Base-by-base conservation (phyloP, 116 monocot genomes). In the Posidonia oceanica region DNA sequence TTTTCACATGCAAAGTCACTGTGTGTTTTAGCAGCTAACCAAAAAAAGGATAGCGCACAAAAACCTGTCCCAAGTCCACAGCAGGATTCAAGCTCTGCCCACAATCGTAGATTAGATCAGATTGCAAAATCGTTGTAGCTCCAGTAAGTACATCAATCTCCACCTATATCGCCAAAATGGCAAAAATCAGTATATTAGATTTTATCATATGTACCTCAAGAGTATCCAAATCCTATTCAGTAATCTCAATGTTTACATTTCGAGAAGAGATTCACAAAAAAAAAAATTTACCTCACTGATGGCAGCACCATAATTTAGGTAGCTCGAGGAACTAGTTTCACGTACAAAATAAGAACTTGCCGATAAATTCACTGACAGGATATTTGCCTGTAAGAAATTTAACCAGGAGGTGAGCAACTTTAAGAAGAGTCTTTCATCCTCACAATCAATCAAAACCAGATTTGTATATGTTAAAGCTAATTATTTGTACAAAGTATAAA, bases 81-180 rank as follows among this genome's bases (percentile, higher is more conserved):
- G 95, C 95, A 61, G 95, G 91, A 67, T 95, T 95, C 61, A 95
- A 80, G 73, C 95, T 95, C 77, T 81, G 80, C 13, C 95, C 95
- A 80, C 95, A 91, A 55, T 95, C 95, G 69, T 95, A 95, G 3
- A 68, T 81, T 53, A 95, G 72, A 79, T 95, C 88, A 39, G 86
- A 81, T n/a, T 68, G 70, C 71, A 95, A 77, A 76, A 95, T 88
- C 29, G 62, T 80, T 29, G 84, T 82, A 39, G 80, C 81, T 71
- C 95, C 95, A 2, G 95, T 95, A 39, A 95, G 83, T 60, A 95
- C 76, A 80, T 95, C 88, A 36, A 95, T 67, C 84, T 95, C 95
- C 64, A 95, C 95, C 95, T 95, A 72, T 3, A 81, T 63, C 17
- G 22, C 37, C 42, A 37, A 15, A 7, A 66, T 20, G 11, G 40